Percentiles rank a stretch among this genome's conserved stretches.
Evolutionary conservation across 768 basidiomycete genomes (phyloP).

Genomic region (Suillus lakei): DNA sequence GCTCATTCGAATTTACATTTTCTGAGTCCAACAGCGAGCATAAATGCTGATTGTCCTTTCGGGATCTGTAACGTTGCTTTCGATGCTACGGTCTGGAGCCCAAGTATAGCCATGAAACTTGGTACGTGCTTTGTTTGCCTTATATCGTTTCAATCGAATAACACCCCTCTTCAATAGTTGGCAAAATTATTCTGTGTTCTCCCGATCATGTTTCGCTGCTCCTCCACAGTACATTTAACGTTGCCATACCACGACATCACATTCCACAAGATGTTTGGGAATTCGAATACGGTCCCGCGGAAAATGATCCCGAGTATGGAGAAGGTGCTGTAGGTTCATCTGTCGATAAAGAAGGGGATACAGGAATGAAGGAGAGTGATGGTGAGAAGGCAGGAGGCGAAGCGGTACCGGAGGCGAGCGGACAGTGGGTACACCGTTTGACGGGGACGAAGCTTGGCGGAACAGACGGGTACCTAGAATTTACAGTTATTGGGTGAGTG

Average conservation of each 20-base stretch:
- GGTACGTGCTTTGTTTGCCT: slow-evolving; percentile 42
- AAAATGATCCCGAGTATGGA: slow-evolving; percentile 79
- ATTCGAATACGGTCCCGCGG: slow-evolving; percentile 85
- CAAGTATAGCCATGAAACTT: slow-evolving; percentile 78
- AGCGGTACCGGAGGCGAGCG: slow-evolving; percentile 52
- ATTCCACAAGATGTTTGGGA: slow-evolving; percentile 82
- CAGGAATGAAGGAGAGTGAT: slow-evolving; percentile 17
- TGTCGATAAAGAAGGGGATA: slow-evolving; percentile 8
- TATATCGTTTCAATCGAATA: not conserved
- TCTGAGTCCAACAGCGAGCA: slow-evolving; percentile 60
- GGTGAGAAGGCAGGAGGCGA: slow-evolving; percentile 18
- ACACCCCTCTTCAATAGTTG: slow-evolving; percentile 50
- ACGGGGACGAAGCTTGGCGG: slow-evolving; percentile 77
- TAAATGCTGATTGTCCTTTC: slow-evolving; percentile 87
- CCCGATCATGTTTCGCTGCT: slow-evolving; percentile 93
- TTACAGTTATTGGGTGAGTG: slow-evolving; percentile 87
- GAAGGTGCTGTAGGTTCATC: slow-evolving; percentile 21
- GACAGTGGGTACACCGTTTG: slow-evolving; percentile 78
- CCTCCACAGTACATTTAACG: slow-evolving; percentile 91
- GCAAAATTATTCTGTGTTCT: slow-evolving; percentile 87
- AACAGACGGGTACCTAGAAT: slow-evolving; percentile 67
- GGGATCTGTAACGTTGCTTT: slow-evolving; percentile 75
- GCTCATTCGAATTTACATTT: slow-evolving; percentile 83
- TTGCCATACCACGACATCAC: slow-evolving; percentile 91
- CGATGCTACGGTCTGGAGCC: slow-evolving; percentile 89